Evolutionary conservation across 2,329 filamentous ascomycete species (phyloP).

Genomic region (Cladorrhinum sp.): DNA sequence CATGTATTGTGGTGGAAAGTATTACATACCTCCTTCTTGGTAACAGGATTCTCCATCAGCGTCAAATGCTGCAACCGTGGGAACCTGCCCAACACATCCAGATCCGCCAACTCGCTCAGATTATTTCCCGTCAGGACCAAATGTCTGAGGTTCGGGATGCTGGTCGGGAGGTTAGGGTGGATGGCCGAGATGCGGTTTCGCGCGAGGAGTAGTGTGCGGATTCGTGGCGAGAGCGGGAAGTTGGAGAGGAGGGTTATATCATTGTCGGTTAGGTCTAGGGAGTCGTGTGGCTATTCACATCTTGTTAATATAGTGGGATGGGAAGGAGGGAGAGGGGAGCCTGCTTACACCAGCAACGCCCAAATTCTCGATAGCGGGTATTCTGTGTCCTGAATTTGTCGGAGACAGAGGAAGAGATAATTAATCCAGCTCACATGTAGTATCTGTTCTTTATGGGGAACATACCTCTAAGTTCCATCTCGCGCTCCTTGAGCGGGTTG

Average conservation of each 20-base stretch:
- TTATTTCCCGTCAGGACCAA: constrained; percentile 83
- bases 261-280: constrained; percentile 98
- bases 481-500: constrained; percentile 97
- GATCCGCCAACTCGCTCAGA: constrained; percentile 77
- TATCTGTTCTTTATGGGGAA: constrained; percentile 82
- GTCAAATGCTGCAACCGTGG: constrained; percentile 73
- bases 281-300: constrained; percentile 73
- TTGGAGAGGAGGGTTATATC: constrained; percentile 87
- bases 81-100: constrained; percentile 74
- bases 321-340: constrained; percentile 10
- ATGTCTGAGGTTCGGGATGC: constrained; percentile 77
- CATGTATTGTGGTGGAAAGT: neutral
- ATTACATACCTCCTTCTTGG: constrained; percentile 78
- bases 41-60: constrained; percentile 82
- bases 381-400: constrained; percentile 78
- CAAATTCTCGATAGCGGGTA: constrained; percentile 95
- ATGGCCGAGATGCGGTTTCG: constrained; percentile 84
- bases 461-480: constrained; percentile 99
- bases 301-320: constrained; percentile 9
- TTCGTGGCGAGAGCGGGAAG: constrained; percentile 85
- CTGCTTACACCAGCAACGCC: constrained; percentile 87
- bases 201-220: constrained; percentile 83
- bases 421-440: constrained; percentile 93
- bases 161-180: constrained; percentile 69
- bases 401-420: constrained; percentile 51